Conservation (phyloP, 2,329 filamentous ascomycete species). For the Alternaria conjuncta region DNA sequence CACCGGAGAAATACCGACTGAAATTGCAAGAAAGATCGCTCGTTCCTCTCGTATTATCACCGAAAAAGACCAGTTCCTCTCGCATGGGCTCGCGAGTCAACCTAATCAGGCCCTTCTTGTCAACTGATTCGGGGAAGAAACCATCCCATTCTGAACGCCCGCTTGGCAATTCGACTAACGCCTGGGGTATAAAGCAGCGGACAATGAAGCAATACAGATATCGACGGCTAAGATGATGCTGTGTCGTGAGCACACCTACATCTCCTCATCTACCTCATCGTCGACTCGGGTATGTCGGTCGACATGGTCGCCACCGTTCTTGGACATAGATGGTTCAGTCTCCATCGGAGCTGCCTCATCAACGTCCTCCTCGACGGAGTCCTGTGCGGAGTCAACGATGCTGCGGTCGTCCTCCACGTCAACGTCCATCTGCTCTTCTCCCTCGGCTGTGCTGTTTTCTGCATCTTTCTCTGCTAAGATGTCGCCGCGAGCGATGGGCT, state of each 20-base stretch:
- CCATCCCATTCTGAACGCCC: not conserved
- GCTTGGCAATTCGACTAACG: not conserved
- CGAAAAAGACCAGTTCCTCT: not conserved
- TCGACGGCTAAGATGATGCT: not conserved
- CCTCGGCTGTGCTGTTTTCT: not conserved
- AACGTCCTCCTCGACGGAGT: not conserved
- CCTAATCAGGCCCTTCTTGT: not conserved
- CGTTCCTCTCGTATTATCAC: not conserved
- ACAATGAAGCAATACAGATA: not conserved
- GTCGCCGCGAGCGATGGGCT: slow-evolving; percentile 28
- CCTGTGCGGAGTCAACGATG: not conserved
- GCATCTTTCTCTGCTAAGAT: not conserved
- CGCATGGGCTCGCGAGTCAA: not conserved
- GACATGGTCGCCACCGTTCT: not conserved
- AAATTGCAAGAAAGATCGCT: not conserved
- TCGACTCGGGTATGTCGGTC: not conserved
- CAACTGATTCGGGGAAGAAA: not conserved
- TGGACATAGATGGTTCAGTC: not conserved
- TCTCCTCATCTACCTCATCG: slow-evolving; percentile 3
- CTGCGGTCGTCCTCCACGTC: slow-evolving; percentile 5
- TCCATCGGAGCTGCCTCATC: not conserved
- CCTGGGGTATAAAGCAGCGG: not conserved
- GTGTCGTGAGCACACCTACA: not conserved
- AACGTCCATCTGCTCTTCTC: not conserved
- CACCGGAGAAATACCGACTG: not conserved